Conservation (phyloP, 768 basidiomycete genomes). For the Phaeolepiota aurea region DNA sequence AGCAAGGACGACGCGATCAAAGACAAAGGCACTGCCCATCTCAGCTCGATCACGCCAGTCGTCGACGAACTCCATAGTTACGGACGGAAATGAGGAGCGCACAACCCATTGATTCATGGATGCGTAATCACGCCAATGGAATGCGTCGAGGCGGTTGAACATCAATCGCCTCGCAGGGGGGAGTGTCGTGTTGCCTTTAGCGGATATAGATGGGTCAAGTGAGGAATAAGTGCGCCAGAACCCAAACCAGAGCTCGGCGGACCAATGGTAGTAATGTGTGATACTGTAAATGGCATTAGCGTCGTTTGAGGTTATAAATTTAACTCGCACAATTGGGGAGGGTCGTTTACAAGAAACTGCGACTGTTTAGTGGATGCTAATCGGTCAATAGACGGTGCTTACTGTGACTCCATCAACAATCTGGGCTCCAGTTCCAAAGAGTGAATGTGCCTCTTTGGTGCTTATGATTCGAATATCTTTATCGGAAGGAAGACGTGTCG, state of each 20-base stretch:
- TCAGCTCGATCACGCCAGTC: slow-evolving; percentile 80
- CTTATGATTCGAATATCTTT: slow-evolving; percentile 74
- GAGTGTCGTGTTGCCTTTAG: slow-evolving; percentile 60
- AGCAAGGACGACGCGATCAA: slow-evolving; percentile 82
- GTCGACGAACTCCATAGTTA: slow-evolving; percentile 69
- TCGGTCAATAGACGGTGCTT: slow-evolving; percentile 2
- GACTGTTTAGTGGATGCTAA: not conserved
- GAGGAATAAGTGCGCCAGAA: slow-evolving; percentile 89
- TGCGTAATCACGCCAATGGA: slow-evolving; percentile 87
- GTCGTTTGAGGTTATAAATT: not conserved
- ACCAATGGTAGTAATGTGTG: slow-evolving; percentile 92
- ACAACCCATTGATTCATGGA: slow-evolving; percentile 86
- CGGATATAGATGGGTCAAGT: slow-evolving; percentile 60
- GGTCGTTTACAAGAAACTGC: slow-evolving; percentile 78
- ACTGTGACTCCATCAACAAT: slow-evolving; percentile 75
- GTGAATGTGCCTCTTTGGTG: slow-evolving; percentile 48
- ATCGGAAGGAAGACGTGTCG: slow-evolving; percentile 63
- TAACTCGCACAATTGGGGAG: slow-evolving; percentile 65
- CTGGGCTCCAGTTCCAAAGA: slow-evolving; percentile 71
- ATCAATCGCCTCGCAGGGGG: slow-evolving; percentile 68
- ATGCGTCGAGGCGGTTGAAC: slow-evolving; percentile 66
- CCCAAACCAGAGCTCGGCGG: slow-evolving; percentile 87
- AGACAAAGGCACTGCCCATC: slow-evolving; percentile 62
- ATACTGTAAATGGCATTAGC: slow-evolving; percentile 58
- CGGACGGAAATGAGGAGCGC: slow-evolving; percentile 72